These are phyloP conservation scores for Setomelanomma holmii DNA, from an alignment of 2,329 filamentous ascomycete species.

Conservation along the genomic window DNA sequence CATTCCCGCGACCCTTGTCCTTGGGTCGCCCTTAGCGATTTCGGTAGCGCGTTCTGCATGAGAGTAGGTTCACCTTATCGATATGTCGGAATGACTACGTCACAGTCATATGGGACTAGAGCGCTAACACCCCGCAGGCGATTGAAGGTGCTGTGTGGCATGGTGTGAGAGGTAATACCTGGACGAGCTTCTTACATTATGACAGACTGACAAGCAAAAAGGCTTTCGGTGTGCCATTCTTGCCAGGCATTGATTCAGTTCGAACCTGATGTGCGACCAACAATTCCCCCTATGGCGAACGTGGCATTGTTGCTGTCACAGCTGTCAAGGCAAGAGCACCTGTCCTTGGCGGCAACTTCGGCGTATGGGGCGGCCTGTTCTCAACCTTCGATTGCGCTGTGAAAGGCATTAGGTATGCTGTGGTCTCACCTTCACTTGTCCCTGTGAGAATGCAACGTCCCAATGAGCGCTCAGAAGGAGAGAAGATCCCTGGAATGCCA, in stretches of 20 bases:
- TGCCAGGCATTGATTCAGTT: not conserved
- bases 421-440: not conserved
- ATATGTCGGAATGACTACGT: conserved; percentile 3
- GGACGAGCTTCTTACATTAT: conserved; percentile 43
- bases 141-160: conserved; percentile 75
- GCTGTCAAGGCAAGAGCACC: conserved; percentile 96
- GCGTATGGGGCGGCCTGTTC: conserved; percentile 96
- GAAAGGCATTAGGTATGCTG: conserved; percentile 71
- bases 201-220: not conserved
- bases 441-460: not conserved
- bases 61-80: conserved; percentile 67
- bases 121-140: conserved; percentile 33
- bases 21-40: conserved; percentile 90
- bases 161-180: conserved; percentile 79
- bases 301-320: conserved; percentile 89
- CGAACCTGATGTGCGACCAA: conserved; percentile 8
- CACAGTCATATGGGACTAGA: not conserved
- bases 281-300: conserved; percentile 75
- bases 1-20: conserved; percentile 95
- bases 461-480: conserved; percentile 64
- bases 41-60: conserved; percentile 96
- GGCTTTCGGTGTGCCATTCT: not conserved
- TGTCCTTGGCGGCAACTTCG: conserved; percentile 95
- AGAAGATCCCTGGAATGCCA: conserved; percentile 98
- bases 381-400: conserved; percentile 94